Conservation (phyloP, 2,329 filamentous ascomycete species). For the Xylaria sp. region DNA sequence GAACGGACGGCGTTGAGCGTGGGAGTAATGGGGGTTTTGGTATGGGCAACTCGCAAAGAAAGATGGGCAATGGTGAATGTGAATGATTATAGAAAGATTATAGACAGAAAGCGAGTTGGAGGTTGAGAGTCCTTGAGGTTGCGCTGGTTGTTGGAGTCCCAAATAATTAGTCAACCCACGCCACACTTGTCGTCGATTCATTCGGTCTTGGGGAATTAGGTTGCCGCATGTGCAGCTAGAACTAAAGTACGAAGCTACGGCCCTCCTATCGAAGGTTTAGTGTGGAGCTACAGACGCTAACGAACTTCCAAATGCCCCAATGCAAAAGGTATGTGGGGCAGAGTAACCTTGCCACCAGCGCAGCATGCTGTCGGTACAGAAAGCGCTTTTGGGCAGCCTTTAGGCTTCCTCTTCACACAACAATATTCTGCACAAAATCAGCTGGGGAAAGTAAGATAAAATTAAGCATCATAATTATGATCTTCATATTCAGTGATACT, state of each 20-base stretch:
- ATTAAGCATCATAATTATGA: too few relatives aligned
- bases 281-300: neutral
- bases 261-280: neutral
- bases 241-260: neutral
- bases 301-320: neutral
- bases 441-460: too few relatives aligned
- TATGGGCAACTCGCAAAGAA: neutral
- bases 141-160: constrained; percentile 2
- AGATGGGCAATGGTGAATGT: neutral
- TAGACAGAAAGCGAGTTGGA: constrained; percentile 5
- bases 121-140: constrained; percentile 3
- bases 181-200: constrained; percentile 38
- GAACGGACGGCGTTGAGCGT: neutral
- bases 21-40: neutral
- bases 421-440: too few relatives aligned
- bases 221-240: constrained; percentile 1
- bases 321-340: too few relatives aligned
- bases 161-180: constrained; percentile 19
- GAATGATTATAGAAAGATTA: constrained; percentile 1
- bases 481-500: too few relatives aligned
- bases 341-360: neutral
- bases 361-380: neutral
- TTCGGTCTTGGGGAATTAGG: constrained; percentile 21
- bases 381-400: neutral
- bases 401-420: too few relatives aligned